Base-by-base conservation (phyloP, 306 rosid species). In the Mucuna pruriens region DNA sequence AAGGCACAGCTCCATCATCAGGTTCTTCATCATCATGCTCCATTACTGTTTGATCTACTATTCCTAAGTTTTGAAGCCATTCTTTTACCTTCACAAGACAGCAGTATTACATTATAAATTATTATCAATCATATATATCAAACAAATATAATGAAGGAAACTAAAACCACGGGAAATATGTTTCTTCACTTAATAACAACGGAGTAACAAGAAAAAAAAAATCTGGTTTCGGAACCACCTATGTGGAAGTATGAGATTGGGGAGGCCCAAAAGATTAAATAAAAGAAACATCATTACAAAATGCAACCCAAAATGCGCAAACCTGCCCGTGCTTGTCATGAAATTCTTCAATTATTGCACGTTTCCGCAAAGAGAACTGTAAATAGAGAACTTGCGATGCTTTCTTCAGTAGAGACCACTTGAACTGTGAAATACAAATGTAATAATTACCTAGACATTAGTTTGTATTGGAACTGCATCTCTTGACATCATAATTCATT, bases 321-420 rank as follows among this genome's bases (percentile, higher is more conserved):
- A 95, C 98, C 98, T 91, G 98, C 78, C 67, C 97, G 82, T 95
- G 98, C 74, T 90, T 95, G 87, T 85, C 98, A 66, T 92, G 79
- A 78, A 95, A 74, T 20, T 92, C 97, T 86, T 95, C 93, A 49
- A 95, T 86, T 68, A 95, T 20, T 48, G 90, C 92, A 31, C 97
- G 97, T 77, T 90, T 95, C 92, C 87, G 91, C 95, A 95, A 81
- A 52, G 94, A 89, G 25, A 92, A 95, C 85, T 95, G 98, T 71
- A 95, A 83, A 78, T 88, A 90, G 15, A 95, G 95, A 85, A 95
- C 94, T 81, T 95, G 98, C 7, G 98, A 91, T 29, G 98, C 98
- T 86, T 88, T 95, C 95, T 95, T 95, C 80, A 65, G 72, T 65
- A 95, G 72, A 42, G 69, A 88, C 98, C 98, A 95, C 80, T 85